phyloP scores from a whole-genome alignment of 441 rosid genomes.

The Theobroma grandiflorum region DNA sequence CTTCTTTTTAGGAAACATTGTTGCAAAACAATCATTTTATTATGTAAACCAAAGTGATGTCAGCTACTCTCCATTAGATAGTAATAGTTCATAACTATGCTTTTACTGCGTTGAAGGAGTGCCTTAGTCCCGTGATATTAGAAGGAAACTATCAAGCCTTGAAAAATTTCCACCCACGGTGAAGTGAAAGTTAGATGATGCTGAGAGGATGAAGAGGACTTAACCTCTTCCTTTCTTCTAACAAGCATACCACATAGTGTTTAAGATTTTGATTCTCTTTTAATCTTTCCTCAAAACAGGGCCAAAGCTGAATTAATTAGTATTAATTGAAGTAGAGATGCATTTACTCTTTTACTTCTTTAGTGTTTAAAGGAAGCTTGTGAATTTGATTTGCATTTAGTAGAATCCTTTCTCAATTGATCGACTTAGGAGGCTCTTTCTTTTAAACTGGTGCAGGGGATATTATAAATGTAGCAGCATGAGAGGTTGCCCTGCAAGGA shows the following conservation, averaged over 20 bases:
- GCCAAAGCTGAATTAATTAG: background rate
- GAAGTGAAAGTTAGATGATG: background rate
- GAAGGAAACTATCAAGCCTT: background rate
- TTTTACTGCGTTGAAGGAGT: background rate
- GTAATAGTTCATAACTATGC: background rate
- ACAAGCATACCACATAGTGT: background rate
- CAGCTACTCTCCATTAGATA: background rate
- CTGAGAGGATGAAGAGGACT: background rate
- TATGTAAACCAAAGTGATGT: background rate
- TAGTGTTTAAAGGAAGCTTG: background rate
- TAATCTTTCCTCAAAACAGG: background rate
- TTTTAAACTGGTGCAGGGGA: constrained; percentile 62
- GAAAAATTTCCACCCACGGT: background rate
- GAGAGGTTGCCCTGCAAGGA: constrained; percentile 99
- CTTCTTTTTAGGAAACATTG: background rate
- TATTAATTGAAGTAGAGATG: background rate
- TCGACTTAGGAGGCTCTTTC: background rate
- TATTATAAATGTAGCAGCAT: constrained; percentile 98
- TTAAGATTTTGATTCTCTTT: constrained; percentile 13
- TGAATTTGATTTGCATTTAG: constrained; percentile 9
- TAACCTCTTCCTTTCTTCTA: background rate
- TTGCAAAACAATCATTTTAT: background rate
- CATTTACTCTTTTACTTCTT: background rate
- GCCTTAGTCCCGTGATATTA: background rate
- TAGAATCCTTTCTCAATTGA: background rate